Conservation (phyloP, 768 basidiomycete species). For the Collybia sordida region DNA sequence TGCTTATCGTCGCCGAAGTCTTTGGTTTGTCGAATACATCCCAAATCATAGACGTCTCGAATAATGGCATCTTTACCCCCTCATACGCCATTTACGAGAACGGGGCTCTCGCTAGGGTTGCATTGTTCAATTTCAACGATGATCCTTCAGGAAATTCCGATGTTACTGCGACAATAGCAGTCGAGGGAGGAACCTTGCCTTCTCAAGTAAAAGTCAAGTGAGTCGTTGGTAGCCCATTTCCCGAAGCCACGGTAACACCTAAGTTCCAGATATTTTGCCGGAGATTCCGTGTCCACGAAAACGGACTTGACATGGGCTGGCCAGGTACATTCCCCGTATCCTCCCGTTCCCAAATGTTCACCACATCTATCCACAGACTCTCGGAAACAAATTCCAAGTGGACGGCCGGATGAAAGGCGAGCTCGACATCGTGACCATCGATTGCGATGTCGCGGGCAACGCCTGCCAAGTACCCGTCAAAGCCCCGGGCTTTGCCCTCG, state of each 20-base stretch:
- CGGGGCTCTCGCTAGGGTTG: conserved; percentile 56
- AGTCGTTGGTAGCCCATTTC: conserved; percentile 12
- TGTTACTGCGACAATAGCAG: conserved; percentile 48
- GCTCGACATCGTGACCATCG: conserved; percentile 54
- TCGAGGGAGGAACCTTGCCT: conserved; percentile 45
- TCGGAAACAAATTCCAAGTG: conserved; percentile 57
- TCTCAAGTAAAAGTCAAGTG: conserved; percentile 54
- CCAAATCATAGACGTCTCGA: conserved; percentile 63
- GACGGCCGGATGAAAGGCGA: conserved; percentile 67
- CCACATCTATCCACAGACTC: conserved; percentile 39
- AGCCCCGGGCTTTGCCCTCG: conserved; percentile 73
- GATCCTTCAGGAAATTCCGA: conserved; percentile 57
- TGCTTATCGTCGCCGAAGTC: conserved; percentile 66
- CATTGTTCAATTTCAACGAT: conserved; percentile 70
- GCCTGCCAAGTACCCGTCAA: conserved; percentile 61
- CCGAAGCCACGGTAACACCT: not conserved
- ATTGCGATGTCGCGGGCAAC: conserved; percentile 54
- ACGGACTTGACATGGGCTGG: conserved; percentile 76
- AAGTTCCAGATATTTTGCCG: conserved; percentile 47
- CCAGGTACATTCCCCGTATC: conserved; percentile 45
- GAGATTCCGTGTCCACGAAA: conserved; percentile 55
- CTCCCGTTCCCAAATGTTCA: not conserved
- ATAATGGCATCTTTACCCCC: conserved; percentile 56
- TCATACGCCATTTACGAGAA: conserved; percentile 77
- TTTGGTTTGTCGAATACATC: conserved; percentile 62